Base-by-base conservation (phyloP, 2,329 filamentous ascomycete species). In the Cladosporium sp. region DNA sequence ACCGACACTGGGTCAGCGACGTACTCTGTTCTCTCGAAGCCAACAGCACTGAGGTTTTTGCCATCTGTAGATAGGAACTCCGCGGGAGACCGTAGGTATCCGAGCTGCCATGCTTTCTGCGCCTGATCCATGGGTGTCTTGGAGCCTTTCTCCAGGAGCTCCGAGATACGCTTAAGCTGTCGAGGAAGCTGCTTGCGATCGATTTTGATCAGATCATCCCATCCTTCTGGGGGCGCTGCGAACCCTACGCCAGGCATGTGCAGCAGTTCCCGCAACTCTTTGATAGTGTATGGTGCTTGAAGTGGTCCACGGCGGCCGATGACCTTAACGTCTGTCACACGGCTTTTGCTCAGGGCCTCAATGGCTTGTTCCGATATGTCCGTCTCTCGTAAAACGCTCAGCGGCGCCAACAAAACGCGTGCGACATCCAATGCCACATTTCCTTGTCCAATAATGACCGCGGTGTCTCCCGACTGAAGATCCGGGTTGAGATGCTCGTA, bases 351-450 rank as follows among this genome's bases (percentile, higher is more conserved):
- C 36, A 98, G 68, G 0, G 79, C 78, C 45, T 88, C 83, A 12
- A 97, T 69, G 1, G 93, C 93, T 60, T 88, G 79, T 54, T 90
- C 86, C 1, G 91, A 84, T 41, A 98, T 97, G 65, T 98, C 93
- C 0, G 93, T 96, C 61, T 83, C 84, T 6, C 80, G 77, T 39
- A 98, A 73, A 18, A 78, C 71, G 59, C 92, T 82, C 1, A 94
- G 73, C 53, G 87, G 80, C 46, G 85, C 83, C 12, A 98, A 75
- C 4, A 98, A 73, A 61, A 95, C 92, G 20, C 94, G 80, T 1
- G 92, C 90, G 13, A 98, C 88, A 66, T 98, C 93, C 41, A 98
- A 74, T 0, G 93, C 93, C 7, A 98, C 93, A 69, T 98, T 98
- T 13, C 93, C 93, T 63, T 98, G 92, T 2, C 93, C 93, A 56